Conservation (phyloP, 371 early-diverging fungal genomes). For the Scutellospora calospora region DNA sequence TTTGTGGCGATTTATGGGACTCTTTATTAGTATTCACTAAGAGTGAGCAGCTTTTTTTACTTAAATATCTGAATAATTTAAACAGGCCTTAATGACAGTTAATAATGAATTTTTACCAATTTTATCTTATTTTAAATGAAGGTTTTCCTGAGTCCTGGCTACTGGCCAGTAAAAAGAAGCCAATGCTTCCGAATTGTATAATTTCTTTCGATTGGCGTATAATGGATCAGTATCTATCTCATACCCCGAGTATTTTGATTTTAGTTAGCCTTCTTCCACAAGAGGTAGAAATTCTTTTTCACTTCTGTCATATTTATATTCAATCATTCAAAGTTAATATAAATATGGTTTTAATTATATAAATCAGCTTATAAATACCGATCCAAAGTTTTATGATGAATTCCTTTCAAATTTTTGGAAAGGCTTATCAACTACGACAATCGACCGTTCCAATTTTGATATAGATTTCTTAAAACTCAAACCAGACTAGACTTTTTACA, state of each 20-base stretch:
- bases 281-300: constrained; percentile 51
- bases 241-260: constrained; percentile 77
- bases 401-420: constrained; percentile 77
- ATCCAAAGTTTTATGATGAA: constrained; percentile 60
- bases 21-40: constrained; percentile 67
- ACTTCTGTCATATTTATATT: no score
- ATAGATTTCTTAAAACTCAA: no score
- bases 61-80: constrained; percentile 41
- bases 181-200: constrained; percentile 65
- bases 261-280: constrained; percentile 66
- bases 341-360: background rate
- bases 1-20: constrained; percentile 70
- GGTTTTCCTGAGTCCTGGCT: constrained; percentile 76
- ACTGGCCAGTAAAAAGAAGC: constrained; percentile 55
- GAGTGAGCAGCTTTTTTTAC: constrained; percentile 56
- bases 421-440: constrained; percentile 56
- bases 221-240: constrained; percentile 69
- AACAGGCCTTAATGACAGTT: constrained; percentile 16
- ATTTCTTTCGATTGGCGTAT: constrained; percentile 70
- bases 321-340: no score
- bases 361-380: constrained; percentile 50
- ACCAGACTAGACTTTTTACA: no score
- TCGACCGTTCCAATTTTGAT: constrained; percentile 61
- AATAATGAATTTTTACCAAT: no score
- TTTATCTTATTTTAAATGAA: constrained; percentile 20